Evolutionary conservation across 2,329 filamentous ascomycete species (phyloP).

Genomic region (Colletotrichum aenigma): DNA sequence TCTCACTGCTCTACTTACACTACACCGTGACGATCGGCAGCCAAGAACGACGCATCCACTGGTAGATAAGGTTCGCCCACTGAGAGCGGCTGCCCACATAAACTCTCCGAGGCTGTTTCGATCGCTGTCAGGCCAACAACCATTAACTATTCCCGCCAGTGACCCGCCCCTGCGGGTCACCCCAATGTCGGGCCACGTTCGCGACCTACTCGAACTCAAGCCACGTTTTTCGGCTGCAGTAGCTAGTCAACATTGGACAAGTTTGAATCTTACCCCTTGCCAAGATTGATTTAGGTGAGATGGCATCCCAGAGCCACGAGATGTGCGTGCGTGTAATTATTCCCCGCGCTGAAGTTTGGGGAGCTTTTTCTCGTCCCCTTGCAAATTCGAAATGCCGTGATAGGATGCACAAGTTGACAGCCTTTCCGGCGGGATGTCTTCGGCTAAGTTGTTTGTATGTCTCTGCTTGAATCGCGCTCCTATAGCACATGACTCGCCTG

Average conservation of each 20-base stretch:
- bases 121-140: neutral
- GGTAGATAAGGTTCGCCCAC: neutral
- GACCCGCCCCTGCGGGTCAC: neutral
- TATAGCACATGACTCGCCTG: neutral
- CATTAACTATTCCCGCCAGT: neutral
- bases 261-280: neutral
- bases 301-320: neutral
- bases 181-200: neutral
- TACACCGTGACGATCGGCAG: neutral
- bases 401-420: neutral
- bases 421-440: neutral
- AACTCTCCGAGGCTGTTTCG: neutral
- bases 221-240: neutral
- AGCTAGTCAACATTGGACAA: neutral
- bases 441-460: neutral
- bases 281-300: neutral
- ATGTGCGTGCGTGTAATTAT: neutral
- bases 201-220: neutral
- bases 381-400: neutral
- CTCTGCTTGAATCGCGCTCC: neutral
- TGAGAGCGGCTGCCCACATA: neutral
- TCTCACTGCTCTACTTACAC: neutral
- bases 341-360: neutral
- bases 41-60: neutral
- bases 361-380: accelerated